Evolutionary conservation across 176 grass and related monocot genomes (phyloP), one percentile per base, ranked within the genome.

Genomic region (Hordeum marinum): DNA sequence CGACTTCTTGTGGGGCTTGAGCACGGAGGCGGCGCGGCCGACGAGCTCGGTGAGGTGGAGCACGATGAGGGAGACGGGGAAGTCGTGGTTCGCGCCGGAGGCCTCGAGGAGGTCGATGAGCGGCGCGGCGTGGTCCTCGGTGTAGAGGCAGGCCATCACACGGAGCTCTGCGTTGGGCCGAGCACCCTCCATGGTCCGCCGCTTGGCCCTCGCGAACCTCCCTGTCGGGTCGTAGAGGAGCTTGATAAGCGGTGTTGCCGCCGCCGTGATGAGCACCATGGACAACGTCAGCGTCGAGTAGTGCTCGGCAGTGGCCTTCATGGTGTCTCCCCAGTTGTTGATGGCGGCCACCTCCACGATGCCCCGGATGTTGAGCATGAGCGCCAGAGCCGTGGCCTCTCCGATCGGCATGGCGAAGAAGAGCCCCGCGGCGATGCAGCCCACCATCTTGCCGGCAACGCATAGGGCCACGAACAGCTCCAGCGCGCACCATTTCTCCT

Each of bases 301-400:
- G 55, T 94, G 89, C 42, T 88, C 77, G 20, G 43, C 68, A 66
- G 89, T 77, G 6, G 79, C 86, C 42, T 86, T 84, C 91, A 94
- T 90, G 25, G 68, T 58, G 76, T 90, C 88, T 3, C 88, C 94
- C 92, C 85, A 97, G 78, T 92, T 92, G 73, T 92, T 94, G 67
- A 97, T 94, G 68, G 89, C 79, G 0, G 90, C 86, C 75, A 97
- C 83, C 88, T 97, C 88, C 46, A 97, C 84, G 77, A 97, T 92
- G 20, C 92, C 94, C 1, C 80, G 85, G 63, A 92, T 83, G 82
- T 94, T 94, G 69, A 94, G 76, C 79, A 94, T 97, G 9, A 97
- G 86, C 7, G 88, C 94, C 1, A 97, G 40, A 39, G 83, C 83
- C 45, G 84, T 26, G 57, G 92, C 77, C 17, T 97, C 94, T 1